Evolutionary conservation across 352 stramenopile species (phyloP).

Genomic region (Globisporangium splendens): DNA sequence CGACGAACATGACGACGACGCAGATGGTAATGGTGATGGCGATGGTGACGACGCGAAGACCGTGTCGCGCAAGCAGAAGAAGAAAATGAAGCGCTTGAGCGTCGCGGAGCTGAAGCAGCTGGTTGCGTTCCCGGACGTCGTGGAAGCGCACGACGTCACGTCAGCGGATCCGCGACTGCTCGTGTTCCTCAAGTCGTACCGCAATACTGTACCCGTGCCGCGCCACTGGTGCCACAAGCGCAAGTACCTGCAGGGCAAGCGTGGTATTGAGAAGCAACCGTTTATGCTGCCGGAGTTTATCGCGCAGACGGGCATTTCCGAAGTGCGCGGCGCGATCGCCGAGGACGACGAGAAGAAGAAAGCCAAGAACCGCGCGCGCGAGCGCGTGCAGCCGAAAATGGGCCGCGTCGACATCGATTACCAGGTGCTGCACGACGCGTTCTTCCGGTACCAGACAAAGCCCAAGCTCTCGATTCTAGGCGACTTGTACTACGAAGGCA

Average conservation of each 20-base stretch:
- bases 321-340: slow-evolving; percentile 66
- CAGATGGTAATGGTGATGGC: neutral
- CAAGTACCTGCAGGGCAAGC: slow-evolving; percentile 97
- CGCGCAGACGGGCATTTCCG: slow-evolving; percentile 91
- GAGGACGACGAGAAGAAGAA: slow-evolving; percentile 91
- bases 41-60: slow-evolving; percentile 26
- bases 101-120: slow-evolving; percentile 97
- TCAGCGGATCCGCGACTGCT: slow-evolving; percentile 94
- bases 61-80: slow-evolving; percentile 92
- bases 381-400: slow-evolving; percentile 94
- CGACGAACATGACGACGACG: slow-evolving; percentile 2
- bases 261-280: slow-evolving; percentile 94
- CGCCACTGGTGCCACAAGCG: slow-evolving; percentile 97
- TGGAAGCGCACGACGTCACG: slow-evolving; percentile 97
- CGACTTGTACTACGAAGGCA: slow-evolving; percentile 96
- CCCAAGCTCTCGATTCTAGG: slow-evolving; percentile 86
- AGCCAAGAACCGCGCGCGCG: slow-evolving; percentile 90
- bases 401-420: slow-evolving; percentile 98
- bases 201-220: slow-evolving; percentile 96
- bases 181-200: slow-evolving; percentile 94
- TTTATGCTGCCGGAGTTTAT: slow-evolving; percentile 98
- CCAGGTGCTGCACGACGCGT: slow-evolving; percentile 96
- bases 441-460: slow-evolving; percentile 99
- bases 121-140: slow-evolving; percentile 91
- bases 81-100: slow-evolving; percentile 91